These are phyloP conservation scores for Cyclanthera cordifolia DNA, from an alignment of 306 rosid genomes.

Conservation along the genomic window DNA sequence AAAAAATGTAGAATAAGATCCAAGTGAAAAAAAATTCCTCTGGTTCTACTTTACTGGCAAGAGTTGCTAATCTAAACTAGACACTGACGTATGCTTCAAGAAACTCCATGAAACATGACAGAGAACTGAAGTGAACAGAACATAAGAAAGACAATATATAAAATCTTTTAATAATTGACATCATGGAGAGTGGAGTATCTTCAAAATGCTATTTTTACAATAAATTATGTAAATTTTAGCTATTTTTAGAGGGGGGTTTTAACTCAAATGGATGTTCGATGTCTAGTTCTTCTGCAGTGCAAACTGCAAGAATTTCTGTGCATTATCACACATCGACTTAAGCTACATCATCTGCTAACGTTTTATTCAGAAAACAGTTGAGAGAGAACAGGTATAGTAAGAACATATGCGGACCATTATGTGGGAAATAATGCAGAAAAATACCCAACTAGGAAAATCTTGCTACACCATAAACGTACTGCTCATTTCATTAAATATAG, in stretches of 20 bases:
- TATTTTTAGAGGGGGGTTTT: neutral
- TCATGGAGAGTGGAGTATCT: neutral
- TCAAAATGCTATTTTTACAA: neutral
- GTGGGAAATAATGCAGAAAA: too few species aligned
- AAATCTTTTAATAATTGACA: neutral
- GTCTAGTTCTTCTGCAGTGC: neutral
- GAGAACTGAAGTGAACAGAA: neutral
- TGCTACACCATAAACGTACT: neutral
- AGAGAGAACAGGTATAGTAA: too few species aligned
- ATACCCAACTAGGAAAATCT: too few species aligned
- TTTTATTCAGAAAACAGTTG: neutral
- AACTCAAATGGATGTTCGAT: neutral
- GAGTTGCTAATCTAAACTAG: neutral
- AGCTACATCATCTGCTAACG: neutral
- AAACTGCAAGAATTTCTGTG: neutral
- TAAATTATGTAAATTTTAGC: neutral
- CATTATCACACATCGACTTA: neutral
- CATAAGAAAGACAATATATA: neutral
- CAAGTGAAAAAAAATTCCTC: neutral
- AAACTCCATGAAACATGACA: neutral
- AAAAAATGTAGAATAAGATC: conserved; percentile 16
- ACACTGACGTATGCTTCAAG: neutral
- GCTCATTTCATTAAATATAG: neutral
- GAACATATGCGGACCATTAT: too few species aligned
- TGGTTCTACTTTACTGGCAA: neutral